Evolutionary conservation across 495 filamentous ascomycete species (phyloP), one percentile per base, ranked within the genome.

Genomic region (Bryoglossum gracile): DNA sequence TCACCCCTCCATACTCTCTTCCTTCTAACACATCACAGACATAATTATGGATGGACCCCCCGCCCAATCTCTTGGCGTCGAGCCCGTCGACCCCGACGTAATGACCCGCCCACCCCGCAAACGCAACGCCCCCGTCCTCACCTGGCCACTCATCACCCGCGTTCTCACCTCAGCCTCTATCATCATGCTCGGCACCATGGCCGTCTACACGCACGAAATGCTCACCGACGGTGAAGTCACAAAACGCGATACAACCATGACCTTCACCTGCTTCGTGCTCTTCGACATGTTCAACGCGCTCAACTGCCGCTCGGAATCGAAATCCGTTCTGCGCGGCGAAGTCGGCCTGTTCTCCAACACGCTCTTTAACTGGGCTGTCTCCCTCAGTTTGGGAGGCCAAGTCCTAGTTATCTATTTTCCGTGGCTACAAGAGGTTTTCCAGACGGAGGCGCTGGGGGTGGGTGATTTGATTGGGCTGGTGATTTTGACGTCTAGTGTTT

Each of bases 231-330:
- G 88, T 39, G 68, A 80, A 38, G 84, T 96, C 43, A 94, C 81
- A 9, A 87, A 84, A 23, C 88, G 94, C 58, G 92, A 98, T 69
- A 98, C 92, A 13, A 98, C 92, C 48, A 95, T 96, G 88, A 98
- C 92, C 1, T 98, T 98, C 64, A 98, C 92, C 17, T 94, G 87
- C 67, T 98, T 98, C 60, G 92, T 98, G 18, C 74, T 97, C 21
- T 98, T 95, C 64, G 92, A 98, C 70, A 97, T 98, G 92, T 94
- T 95, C 72, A 95, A 96, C 64, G 92, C 92, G 0, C 72, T 98
- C 11, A 84, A 88, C 8, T 97, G 92, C 66, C 87, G 92, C 42
- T 92, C 86, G 40, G 91, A 96, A 64, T 76, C 74, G 54, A 98
- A 98, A 60, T 89, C 84, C 25, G 72, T 97, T 3, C 78, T 96